Evolutionary conservation across 176 grass and related monocot species (phyloP), one percentile per base, ranked within the genome.

Genomic region (Luzula sylvatica): DNA sequence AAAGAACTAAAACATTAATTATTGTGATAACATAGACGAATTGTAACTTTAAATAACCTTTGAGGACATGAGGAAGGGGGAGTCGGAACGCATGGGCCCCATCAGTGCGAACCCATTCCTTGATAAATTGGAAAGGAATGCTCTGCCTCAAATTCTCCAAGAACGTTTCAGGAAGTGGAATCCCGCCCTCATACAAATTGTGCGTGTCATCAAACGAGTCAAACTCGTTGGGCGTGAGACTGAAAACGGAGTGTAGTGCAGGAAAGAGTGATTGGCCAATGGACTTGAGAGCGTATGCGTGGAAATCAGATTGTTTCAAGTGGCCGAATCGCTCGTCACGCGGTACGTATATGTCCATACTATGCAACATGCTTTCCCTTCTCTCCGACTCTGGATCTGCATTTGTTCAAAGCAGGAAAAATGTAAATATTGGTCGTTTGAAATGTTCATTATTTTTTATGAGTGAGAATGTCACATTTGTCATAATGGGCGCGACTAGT

Each of bases 341-440:
- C 6, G 80, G 68, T 16, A 83, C 68, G 25, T 83, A 83, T 63
- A 68, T 72, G 24, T 52, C 27, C 16, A 72, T n/a, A 15, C 26
- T 28, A 1, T 21, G 7, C 23, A 47, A 11, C 8, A 43, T 2
- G 2, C 7, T 4, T 38, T 49, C 9, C 20, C 61, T 75, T 3
- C 61, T 75, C 51, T 75, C 71, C 1, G 11, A 54, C 7, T 75
- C 50, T 21, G 52, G 42, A 57, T 66, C 71, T 75, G 58, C 18
- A 8, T 4, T 23, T 44, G 25, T 3, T 11, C 16, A 16, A 22
- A 58, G 35, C 39, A 8, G 14, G 14, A 45, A 26, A 17, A 50
- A 21, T 46, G 14, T 14, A 1, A 26, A 11, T 14, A 35, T 15
- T 58, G 3, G 39, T 17, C 11, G 24, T 43, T 8, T 3, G 14